phyloP scores from a whole-genome alignment of 2,329 filamentous ascomycete species.

The Stagonosporopsis cucurbitacearum region DNA sequence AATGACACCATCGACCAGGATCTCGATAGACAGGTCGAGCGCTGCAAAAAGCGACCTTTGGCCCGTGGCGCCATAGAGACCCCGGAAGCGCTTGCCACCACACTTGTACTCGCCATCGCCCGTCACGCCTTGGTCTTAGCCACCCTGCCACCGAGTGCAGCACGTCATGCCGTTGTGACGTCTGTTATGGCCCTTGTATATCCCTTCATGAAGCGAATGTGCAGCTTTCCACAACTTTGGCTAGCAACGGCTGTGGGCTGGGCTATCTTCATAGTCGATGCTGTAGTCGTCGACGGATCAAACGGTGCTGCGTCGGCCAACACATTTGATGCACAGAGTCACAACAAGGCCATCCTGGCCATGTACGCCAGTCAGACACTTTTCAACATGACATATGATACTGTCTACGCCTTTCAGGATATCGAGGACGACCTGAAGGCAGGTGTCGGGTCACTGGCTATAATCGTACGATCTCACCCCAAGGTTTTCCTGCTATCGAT shows the following conservation, averaged over 20 bases:
- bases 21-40: constrained; percentile 56
- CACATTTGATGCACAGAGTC: neutral
- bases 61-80: constrained; percentile 59
- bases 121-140: neutral
- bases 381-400: constrained; percentile 35
- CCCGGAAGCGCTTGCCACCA: constrained; percentile 26
- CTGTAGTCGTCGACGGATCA: neutral
- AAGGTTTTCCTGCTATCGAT: neutral
- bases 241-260: constrained; percentile 50
- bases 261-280: constrained; percentile 6
- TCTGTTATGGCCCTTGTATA: constrained; percentile 56
- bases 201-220: constrained; percentile 60
- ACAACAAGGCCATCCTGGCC: constrained; percentile 14
- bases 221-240: constrained; percentile 60
- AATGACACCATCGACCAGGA: constrained; percentile 64
- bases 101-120: neutral
- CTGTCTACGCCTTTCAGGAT: constrained; percentile 49
- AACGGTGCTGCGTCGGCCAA: neutral
- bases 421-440: constrained; percentile 45
- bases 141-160: neutral
- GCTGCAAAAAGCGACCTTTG: constrained; percentile 20
- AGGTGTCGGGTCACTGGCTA: constrained; percentile 30
- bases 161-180: constrained; percentile 49
- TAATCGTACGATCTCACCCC: neutral
- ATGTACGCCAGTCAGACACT: constrained; percentile 28